Evolutionary conservation across 2,329 filamentous ascomycete species (phyloP).

Genomic region (Alternaria sp.): DNA sequence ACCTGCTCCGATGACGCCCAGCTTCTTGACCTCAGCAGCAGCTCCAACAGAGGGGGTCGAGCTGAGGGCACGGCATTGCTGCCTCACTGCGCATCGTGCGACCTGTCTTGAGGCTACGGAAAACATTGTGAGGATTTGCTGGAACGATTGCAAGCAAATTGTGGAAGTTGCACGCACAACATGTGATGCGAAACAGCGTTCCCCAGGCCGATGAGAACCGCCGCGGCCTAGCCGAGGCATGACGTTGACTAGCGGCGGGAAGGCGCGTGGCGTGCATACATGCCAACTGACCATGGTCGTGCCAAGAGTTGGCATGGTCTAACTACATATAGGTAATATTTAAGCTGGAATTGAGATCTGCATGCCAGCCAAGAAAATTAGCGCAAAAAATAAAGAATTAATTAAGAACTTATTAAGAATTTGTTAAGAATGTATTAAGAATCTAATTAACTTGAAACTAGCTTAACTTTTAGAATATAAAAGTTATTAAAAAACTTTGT

Average conservation of each 20-base stretch:
- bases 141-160: slow-evolving; percentile 1
- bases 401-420: too few relatives aligned
- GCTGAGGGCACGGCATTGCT: slow-evolving; percentile 68
- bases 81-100: slow-evolving; percentile 31
- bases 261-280: background rate
- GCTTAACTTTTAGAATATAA: too few relatives aligned
- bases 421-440: too few relatives aligned
- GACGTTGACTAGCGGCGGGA: slow-evolving; percentile 23
- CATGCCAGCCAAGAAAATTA: too few relatives aligned
- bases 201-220: slow-evolving; percentile 39
- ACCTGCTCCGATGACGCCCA: slow-evolving; percentile 92
- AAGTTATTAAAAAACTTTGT: too few relatives aligned
- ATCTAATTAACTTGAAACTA: too few relatives aligned
- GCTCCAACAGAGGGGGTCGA: slow-evolving; percentile 66
- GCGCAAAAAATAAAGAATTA: too few relatives aligned
- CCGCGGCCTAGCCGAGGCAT: slow-evolving; percentile 33
- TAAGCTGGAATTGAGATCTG: too few relatives aligned
- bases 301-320: too few relatives aligned
- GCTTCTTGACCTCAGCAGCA: slow-evolving; percentile 77
- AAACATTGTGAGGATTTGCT: slow-evolving; percentile 40
- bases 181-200: slow-evolving; percentile 28
- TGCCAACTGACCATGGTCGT: too few relatives aligned
- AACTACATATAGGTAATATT: too few relatives aligned
- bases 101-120: slow-evolving; percentile 42
- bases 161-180: slow-evolving; percentile 14